Evolutionary conservation across 306 rosid genomes (phyloP), one percentile per base, ranked within the genome.

Genomic region (Sechiopsis laciniata): DNA sequence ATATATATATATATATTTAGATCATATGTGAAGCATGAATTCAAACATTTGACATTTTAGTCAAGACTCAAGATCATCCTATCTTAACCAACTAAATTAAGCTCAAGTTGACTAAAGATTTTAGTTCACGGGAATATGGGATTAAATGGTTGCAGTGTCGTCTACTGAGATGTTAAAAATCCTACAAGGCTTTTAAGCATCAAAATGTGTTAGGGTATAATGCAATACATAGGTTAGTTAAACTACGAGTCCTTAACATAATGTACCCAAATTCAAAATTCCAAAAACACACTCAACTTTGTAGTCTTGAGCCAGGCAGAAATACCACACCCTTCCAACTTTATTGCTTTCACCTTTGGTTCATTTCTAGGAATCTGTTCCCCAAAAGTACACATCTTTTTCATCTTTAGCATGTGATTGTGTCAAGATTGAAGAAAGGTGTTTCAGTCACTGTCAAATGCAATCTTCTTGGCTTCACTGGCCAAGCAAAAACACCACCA

Each of bases 401-500:
- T 70, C 74, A 24, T 70, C 20, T 51, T 70, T 52, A 70, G 74
- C 74, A 52, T 70, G 46, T 52, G 60, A 24, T 52, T 52, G 74
- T 52, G 48, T 70, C 60, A 70, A 51, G 74, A 52, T 70, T 70
- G 58, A 51, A 51, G 58, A 52, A 52, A 70, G 74, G 48, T 70
- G 74, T 24, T 32, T 7, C 24, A 70, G 22, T 70, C 74, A 70
- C 74, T 70, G 60, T 70, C 60, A 15, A 70, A 52, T 70, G 59
- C 59, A 70, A 70, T 52, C 74, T 70, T 70, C 74, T 70, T 70
- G 22, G 60, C 74, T 51, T 21, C 60, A 24, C 58, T 70, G 46
- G 74, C 74, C 59, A 70, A 70, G 60, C 74, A 52, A 51, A 51
- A 70, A 70, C 74, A 70, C 74, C 37, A 70, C 24, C 60, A 70